These are phyloP conservation scores for Jamesozyma lodderae DNA, from an alignment of 805 yeast species.

Conservation along the genomic window DNA sequence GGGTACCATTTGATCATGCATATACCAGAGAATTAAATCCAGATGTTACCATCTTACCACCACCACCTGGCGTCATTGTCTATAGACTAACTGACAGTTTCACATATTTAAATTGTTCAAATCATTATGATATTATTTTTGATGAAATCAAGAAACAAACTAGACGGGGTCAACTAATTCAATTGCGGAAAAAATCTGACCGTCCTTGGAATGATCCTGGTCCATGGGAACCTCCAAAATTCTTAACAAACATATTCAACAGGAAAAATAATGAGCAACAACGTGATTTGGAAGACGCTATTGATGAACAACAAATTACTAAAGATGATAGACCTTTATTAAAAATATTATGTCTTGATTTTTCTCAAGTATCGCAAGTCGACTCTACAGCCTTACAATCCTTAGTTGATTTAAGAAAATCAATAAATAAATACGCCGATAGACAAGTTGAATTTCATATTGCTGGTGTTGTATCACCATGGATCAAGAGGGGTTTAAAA, in stretches of 20 bases:
- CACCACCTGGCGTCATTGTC: constrained; percentile 87
- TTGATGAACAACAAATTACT: background rate
- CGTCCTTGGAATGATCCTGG: constrained; percentile 93
- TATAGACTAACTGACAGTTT: constrained; percentile 76
- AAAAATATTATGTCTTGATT: constrained; percentile 69
- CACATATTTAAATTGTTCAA: constrained; percentile 71
- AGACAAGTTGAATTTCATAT: constrained; percentile 84
- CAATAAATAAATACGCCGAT: constrained; percentile 65
- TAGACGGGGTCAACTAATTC: constrained; percentile 44
- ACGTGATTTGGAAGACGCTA: constrained; percentile 17
- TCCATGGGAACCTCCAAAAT: constrained; percentile 34
- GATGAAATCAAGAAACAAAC: constrained; percentile 59
- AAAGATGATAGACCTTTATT: constrained; percentile 54
- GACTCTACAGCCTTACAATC: constrained; percentile 78
- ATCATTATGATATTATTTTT: constrained; percentile 58
- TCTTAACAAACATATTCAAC: constrained; percentile 14
- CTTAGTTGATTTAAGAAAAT: constrained; percentile 64
- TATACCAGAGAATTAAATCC: constrained; percentile 42
- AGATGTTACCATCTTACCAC: constrained; percentile 52
- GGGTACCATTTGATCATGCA: constrained; percentile 51
- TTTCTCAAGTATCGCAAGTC: constrained; percentile 62
- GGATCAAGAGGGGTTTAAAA: constrained; percentile 73
- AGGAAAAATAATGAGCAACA: constrained; percentile 14
- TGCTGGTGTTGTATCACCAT: constrained; percentile 73
- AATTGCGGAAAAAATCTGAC: constrained; percentile 34